Evolutionary conservation across 2,329 filamentous ascomycete species (phyloP), one percentile per base, ranked within the genome.

Genomic region (Ascochyta viciae-villosae): DNA sequence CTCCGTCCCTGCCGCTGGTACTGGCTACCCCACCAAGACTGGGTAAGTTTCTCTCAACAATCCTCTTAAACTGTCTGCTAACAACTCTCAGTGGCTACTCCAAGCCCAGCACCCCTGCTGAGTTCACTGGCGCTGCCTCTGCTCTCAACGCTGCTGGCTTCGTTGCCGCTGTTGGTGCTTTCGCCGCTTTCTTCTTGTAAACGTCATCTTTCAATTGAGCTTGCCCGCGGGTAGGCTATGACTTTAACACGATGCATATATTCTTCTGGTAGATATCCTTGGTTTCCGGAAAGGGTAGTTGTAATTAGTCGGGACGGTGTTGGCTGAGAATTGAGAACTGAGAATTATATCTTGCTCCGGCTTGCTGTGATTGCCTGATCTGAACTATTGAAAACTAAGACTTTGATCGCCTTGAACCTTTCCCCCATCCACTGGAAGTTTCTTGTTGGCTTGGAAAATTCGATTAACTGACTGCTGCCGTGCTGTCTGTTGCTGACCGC

Each of bases 151-250:
- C 65, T 52, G 73, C 65, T 63, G 69, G 71, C 66, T 73, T 74
- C 66, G 68, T 75, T 62, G 74, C 74, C 48, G 74, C 73, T 73
- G 64, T 76, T 62, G 74, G 74, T 75, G 74, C 73, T 64, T 67
- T 77, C 66, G 74, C 74, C 59, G 74, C 74, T 72, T 65, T 77
- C 65, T 76, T 77, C 73, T 72, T 77, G 71, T 77, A 76, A 75
- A 75, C 57, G 71, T 74, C 73, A 74, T 71, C 51, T 63, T 64
- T 64, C 65, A 71, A 71, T 57, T 67, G 38, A 72, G 67, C 70
- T 59, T 68, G 58, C 61, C 58, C 27, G 37, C 53, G 51, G 64
- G 65, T 63, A 68, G 63, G 72, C 73, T 76, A 74, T 74, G 73
- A 74, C 72, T 71, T 75, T 75, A 68, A 68, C 72, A 76, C 58